phyloP scores from a whole-genome alignment of 163 green algal species.

The Coccomyxa subellipsoidea region DNA sequence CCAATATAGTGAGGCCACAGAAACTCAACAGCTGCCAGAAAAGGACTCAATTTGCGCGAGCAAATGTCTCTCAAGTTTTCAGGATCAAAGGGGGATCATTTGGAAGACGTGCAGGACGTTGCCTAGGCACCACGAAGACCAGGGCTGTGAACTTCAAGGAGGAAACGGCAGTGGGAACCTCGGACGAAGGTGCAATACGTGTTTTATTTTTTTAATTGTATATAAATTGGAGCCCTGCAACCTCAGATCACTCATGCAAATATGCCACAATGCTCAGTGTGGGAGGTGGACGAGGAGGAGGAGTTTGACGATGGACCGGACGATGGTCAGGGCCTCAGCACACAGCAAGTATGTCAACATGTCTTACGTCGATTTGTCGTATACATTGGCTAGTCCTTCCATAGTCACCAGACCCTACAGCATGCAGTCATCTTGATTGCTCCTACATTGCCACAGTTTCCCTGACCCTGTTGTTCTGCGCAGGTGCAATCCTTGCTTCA shows the following conservation, averaged over 20 bases:
- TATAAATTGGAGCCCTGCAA: no score
- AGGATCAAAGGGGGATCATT: background rate
- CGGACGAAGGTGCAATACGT: background rate
- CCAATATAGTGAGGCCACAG: background rate
- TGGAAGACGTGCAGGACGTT: background rate
- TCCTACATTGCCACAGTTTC: no score
- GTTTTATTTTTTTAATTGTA: no score
- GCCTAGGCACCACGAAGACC: background rate
- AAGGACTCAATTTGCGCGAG: background rate
- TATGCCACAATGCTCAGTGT: no score
- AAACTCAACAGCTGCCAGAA: background rate
- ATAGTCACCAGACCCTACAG: no score
- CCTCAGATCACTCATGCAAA: no score
- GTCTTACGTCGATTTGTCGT: no score
- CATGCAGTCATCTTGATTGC: no score
- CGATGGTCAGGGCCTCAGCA: background rate
- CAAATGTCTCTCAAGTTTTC: background rate
- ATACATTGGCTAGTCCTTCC: no score
- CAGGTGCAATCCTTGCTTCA: conserved; percentile 71
- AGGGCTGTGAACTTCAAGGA: background rate
- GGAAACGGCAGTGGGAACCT: background rate
- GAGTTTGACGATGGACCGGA: background rate
- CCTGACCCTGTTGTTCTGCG: no score
- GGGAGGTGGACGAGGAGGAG: background rate
- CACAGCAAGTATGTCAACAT: background rate